A percentile compares a stretch with the other conserved stretches of the same genome.
These are phyloP conservation scores for Gossypium bickii DNA, from an alignment of 345 rosid genomes.

Conservation along the genomic window DNA sequence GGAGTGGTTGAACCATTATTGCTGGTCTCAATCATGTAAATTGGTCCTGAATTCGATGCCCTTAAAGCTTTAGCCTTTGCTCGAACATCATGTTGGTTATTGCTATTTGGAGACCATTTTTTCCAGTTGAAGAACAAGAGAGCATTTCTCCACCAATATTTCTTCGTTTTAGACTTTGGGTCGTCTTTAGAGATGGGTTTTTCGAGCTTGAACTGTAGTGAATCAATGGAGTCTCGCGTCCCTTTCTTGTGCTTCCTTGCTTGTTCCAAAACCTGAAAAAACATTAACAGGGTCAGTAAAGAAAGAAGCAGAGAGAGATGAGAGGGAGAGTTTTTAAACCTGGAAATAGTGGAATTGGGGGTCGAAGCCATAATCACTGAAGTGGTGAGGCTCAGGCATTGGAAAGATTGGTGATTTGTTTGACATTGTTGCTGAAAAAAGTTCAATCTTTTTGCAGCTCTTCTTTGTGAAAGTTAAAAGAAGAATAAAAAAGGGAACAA, in stretches of 20 bases:
- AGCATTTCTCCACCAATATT: slow-evolving; percentile 87
- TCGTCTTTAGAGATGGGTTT: slow-evolving; percentile 82
- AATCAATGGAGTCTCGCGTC: slow-evolving; percentile 35
- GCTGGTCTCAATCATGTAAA: slow-evolving; percentile 65
- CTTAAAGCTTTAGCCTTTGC: slow-evolving; percentile 44
- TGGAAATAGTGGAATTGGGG: slow-evolving; percentile 2
- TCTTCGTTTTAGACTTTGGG: slow-evolving; percentile 37
- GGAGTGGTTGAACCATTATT: slow-evolving; percentile 61
- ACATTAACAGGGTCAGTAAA: not conserved
- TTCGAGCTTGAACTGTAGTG: slow-evolving; percentile 75
- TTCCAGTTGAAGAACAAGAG: slow-evolving; percentile 63
- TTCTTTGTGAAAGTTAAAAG: no score
- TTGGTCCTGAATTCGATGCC: slow-evolving; percentile 56
- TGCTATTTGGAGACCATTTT: slow-evolving; percentile 32
- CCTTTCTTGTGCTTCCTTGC: slow-evolving; percentile 69
- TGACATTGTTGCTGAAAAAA: not conserved
- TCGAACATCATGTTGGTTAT: slow-evolving; percentile 27
- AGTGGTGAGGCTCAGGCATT: not conserved
- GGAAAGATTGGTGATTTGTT: not conserved
- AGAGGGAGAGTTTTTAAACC: not conserved
- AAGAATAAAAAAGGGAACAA: not conserved
- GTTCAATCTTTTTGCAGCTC: not conserved
- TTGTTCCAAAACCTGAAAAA: slow-evolving; percentile 61
- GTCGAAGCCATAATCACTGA: not conserved
- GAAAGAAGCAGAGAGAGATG: not conserved